Conservation (phyloP, 768 basidiomycete species). For the Coprinopsis marcescibilis region DNA sequence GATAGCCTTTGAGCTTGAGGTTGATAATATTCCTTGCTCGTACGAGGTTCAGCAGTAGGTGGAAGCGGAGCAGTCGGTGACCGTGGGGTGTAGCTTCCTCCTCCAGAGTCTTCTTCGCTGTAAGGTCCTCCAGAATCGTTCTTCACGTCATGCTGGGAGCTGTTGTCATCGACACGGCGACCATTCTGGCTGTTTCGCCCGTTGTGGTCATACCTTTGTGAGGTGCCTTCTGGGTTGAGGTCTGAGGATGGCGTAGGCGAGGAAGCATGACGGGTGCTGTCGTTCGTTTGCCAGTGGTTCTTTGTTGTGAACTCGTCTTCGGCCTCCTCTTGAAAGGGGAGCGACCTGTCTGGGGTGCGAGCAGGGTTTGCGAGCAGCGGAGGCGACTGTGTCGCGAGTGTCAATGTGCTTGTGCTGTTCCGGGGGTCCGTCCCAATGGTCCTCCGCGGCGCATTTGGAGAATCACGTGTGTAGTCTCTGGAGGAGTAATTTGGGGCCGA, state of each 20-base stretch:
- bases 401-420: too few species aligned
- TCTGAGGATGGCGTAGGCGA: constrained; percentile 54
- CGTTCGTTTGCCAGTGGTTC: constrained; percentile 28
- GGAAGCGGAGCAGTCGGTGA: constrained; percentile 8
- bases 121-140: constrained; percentile 5
- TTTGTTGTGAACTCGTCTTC: constrained; percentile 54
- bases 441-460: constrained; percentile 29
- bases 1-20: constrained; percentile 6
- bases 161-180: constrained; percentile 38
- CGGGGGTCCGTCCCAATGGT: constrained; percentile 23
- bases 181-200: constrained; percentile 30
- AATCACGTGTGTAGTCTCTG: constrained; percentile 45
- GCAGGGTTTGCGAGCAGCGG: constrained; percentile 47
- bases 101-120: constrained; percentile 16
- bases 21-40: constrained; percentile 9
- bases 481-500: constrained; percentile 32
- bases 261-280: constrained; percentile 28
- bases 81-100: constrained; percentile 19
- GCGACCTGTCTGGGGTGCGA: constrained; percentile 64
- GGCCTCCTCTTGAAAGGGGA: constrained; percentile 72
- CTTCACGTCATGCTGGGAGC: not conserved
- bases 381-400: too few species aligned
- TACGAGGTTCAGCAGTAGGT: not conserved
- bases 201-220: constrained; percentile 22
- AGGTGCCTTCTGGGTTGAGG: constrained; percentile 39